These are phyloP conservation scores for Lophiostoma macrostomum DNA, from an alignment of 495 filamentous ascomycete species.

Conservation along the genomic window DNA sequence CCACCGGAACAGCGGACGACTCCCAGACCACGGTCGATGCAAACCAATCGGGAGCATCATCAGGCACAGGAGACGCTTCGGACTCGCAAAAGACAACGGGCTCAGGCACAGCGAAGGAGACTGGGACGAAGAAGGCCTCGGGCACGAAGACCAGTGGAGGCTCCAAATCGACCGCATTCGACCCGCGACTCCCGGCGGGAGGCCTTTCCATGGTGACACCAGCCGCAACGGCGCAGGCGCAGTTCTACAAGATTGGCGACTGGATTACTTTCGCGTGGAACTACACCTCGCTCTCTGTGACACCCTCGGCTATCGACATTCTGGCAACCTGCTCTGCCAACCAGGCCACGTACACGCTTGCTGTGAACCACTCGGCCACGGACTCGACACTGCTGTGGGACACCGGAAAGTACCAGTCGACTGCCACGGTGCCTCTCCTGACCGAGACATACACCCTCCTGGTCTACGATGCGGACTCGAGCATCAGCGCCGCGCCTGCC, in stretches of 20 bases:
- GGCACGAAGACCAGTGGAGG: slow-evolving; percentile 22
- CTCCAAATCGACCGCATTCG: slow-evolving; percentile 42
- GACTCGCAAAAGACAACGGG: slow-evolving; percentile 11
- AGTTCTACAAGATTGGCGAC: slow-evolving; percentile 87
- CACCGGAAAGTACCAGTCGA: slow-evolving; percentile 64
- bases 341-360: slow-evolving; percentile 62
- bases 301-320: slow-evolving; percentile 76
- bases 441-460: slow-evolving; percentile 80
- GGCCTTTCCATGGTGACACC: slow-evolving; percentile 83
- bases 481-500: slow-evolving; percentile 57
- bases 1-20: background rate
- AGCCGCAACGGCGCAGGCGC: slow-evolving; percentile 51
- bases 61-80: background rate
- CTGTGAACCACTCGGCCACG: slow-evolving; percentile 59
- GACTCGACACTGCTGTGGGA: slow-evolving; percentile 72
- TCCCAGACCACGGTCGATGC: background rate
- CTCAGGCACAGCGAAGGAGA: background rate
- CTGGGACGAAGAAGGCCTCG: background rate
- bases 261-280: slow-evolving; percentile 88
- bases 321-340: slow-evolving; percentile 73
- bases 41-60: background rate
- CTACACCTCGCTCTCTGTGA: slow-evolving; percentile 80
- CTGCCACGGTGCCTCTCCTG: slow-evolving; percentile 59
- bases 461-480: slow-evolving; percentile 70
- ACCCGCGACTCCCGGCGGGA: slow-evolving; percentile 63